A percentile compares a stretch with the other conserved stretches of the same genome.
These are phyloP conservation scores for Aureobasidium namibiae DNA, from an alignment of 2,329 filamentous ascomycete genomes.

Conservation along the genomic window DNA sequence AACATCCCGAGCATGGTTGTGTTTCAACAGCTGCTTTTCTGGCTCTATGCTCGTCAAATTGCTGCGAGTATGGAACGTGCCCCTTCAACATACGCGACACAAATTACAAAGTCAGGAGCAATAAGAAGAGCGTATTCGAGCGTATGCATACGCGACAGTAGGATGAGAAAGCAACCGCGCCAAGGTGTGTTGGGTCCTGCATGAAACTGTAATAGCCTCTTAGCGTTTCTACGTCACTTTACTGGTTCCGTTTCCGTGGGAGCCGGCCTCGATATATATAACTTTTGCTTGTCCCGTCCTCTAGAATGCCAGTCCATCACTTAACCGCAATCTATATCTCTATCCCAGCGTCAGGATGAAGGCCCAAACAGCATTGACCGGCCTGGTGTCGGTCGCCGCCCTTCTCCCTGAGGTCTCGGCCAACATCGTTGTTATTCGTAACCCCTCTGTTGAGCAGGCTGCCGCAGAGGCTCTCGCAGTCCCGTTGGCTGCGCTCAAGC, in stretches of 20 bases:
- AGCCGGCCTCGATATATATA: constrained; percentile 5
- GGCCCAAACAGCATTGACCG: constrained; percentile 6
- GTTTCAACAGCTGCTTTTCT: no score
- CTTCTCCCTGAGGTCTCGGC: not conserved
- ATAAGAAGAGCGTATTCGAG: not conserved
- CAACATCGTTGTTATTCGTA: constrained; percentile 7
- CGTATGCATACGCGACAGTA: not conserved
- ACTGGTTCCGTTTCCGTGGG: constrained; percentile 4
- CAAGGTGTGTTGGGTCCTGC: constrained; percentile 5
- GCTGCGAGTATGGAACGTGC: not conserved
- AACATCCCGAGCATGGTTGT: not conserved
- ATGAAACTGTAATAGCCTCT: constrained; percentile 7
- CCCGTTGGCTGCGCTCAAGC: constrained; percentile 10
- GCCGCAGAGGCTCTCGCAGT: constrained; percentile 13
- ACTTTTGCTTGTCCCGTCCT: not conserved
- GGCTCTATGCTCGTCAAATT: no score
- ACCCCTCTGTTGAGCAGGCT: constrained; percentile 9
- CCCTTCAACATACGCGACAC: not conserved
- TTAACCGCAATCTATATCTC: not conserved
- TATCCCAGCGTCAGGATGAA: constrained; percentile 3
- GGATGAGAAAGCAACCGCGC: not conserved
- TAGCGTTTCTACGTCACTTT: not conserved
- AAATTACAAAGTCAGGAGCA: not conserved
- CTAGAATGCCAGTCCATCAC: not conserved
- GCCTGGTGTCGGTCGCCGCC: constrained; percentile 8